Evolutionary conservation across 2,329 filamentous ascomycete species (phyloP).

Genomic region (Aspergillus novoparasiticus): DNA sequence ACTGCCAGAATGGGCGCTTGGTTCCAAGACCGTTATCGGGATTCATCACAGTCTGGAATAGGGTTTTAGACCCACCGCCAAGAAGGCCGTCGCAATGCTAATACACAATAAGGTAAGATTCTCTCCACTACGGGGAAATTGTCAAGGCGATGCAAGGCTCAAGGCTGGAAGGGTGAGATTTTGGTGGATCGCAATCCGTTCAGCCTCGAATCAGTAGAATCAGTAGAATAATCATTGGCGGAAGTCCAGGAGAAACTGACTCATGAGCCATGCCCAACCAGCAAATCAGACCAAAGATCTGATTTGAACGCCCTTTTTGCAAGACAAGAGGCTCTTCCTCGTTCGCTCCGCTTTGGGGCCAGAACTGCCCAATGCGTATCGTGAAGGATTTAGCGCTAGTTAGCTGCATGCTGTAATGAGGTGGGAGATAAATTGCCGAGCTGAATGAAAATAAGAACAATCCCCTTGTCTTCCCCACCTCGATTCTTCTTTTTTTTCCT

Average conservation of each 20-base stretch:
- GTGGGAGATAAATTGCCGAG: not conserved
- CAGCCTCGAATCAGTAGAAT: not conserved
- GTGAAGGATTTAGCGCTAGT: not conserved
- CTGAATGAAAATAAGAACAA: not conserved
- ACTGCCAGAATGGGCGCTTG: no score
- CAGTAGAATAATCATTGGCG: not conserved
- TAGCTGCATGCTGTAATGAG: not conserved
- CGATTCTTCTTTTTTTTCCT: not conserved
- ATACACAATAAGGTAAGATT: not conserved
- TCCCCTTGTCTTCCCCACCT: not conserved
- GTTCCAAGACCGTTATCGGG: no score
- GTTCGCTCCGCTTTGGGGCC: not conserved
- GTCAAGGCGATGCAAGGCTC: not conserved
- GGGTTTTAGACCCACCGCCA: not conserved
- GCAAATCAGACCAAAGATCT: no score
- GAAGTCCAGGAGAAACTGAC: no score
- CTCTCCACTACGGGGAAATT: not conserved
- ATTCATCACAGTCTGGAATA: no score
- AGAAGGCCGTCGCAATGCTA: not conserved
- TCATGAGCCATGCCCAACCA: no score
- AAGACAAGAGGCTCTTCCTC: not conserved
- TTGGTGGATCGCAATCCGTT: not conserved
- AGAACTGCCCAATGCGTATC: not conserved
- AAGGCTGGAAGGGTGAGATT: not conserved
- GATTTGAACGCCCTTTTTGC: not conserved